Evolutionary conservation across 306 rosid genomes (phyloP), one percentile per base, ranked within the genome.

Genomic region (Prinsepia uniflora): DNA sequence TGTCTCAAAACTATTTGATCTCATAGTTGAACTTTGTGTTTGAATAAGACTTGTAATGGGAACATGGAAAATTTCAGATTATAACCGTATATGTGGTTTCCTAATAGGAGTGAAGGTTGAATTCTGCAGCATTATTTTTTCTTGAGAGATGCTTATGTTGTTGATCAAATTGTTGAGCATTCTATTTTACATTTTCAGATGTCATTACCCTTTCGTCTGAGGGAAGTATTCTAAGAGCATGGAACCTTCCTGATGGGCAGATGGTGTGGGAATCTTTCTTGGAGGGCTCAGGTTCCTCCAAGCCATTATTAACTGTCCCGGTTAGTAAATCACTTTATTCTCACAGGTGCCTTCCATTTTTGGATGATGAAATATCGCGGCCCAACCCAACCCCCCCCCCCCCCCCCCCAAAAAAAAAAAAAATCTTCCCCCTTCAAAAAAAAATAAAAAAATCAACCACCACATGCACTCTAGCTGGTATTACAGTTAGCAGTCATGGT

Each of bases 241-340:
- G 99, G 99, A 95, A 87, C 87, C 92, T 91, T 82, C 92, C 97
- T 48, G 99, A 95, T 81, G 99, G 99, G 45, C 97, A 91, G 86
- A 87, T 95, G 97, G 97, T 87, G 68, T 95, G 99, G 99, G 91
- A 91, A 81, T 83, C 96, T 71, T 81, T 58, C 72, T 86, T 95
- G 69, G 86, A 74, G 49, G 96, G 92, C 68, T 78, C 91, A 36
- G 79, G 79, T 72, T 62, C 77, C 24, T 86, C 99, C 34, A 89
- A 91, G 71, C 84, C 97, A 45, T 74, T 91, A 72, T 68, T 91
- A 76, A 63, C 71, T 70, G 76, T 89, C 71, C 89, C 86, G 67
- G 99, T 95, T 64, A 89, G 98, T 80, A 17, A 67, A 70, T 72
- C 44, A 10, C 46, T 64, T 75, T 56, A 13, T 8, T 44, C 12